A percentile compares a stretch with the other conserved stretches of the same genome.
Conservation (phyloP, 192 early-diverging fungal species). For the Oehlia diaphana region DNA sequence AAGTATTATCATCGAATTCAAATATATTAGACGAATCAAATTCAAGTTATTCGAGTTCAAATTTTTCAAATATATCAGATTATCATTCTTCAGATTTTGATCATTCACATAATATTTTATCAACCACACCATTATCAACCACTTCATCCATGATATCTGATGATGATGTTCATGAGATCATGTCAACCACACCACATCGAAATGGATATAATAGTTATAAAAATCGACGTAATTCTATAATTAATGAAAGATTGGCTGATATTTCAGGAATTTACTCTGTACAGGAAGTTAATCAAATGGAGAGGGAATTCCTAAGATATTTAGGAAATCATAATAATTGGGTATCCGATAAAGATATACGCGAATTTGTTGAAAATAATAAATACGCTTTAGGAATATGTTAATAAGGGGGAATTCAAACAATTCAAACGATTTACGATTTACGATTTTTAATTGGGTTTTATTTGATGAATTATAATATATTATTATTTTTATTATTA, state of each 20-base stretch:
- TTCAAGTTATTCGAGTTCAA: neutral
- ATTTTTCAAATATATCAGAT: too few species aligned
- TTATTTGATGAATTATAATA: too few species aligned
- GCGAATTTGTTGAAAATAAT: conserved; percentile 32
- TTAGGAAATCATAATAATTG: conserved; percentile 30
- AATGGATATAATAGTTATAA: neutral
- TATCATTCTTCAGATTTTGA: neutral
- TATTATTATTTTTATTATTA: neutral
- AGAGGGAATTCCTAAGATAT: conserved; percentile 34
- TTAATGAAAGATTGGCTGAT: conserved; percentile 24
- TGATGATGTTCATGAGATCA: neutral
- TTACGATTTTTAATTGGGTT: too few species aligned
- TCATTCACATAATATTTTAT: neutral
- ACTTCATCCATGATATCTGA: neutral
- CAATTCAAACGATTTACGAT: too few species aligned
- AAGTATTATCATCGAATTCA: neutral
- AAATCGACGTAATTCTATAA: neutral
- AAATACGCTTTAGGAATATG: conserved; percentile 16
- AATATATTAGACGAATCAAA: neutral
- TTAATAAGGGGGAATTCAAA: too few species aligned
- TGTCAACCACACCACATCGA: neutral
- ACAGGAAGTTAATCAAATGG: conserved; percentile 32
- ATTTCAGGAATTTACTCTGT: conserved; percentile 32
- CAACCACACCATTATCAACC: neutral
- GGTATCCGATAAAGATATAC: conserved; percentile 33